A percentile compares a stretch with the other conserved stretches of the same genome.
phyloP scores from a whole-genome alignment of 1,284 basidiomycete genomes.

The Moesziomyces aphidis region DNA sequence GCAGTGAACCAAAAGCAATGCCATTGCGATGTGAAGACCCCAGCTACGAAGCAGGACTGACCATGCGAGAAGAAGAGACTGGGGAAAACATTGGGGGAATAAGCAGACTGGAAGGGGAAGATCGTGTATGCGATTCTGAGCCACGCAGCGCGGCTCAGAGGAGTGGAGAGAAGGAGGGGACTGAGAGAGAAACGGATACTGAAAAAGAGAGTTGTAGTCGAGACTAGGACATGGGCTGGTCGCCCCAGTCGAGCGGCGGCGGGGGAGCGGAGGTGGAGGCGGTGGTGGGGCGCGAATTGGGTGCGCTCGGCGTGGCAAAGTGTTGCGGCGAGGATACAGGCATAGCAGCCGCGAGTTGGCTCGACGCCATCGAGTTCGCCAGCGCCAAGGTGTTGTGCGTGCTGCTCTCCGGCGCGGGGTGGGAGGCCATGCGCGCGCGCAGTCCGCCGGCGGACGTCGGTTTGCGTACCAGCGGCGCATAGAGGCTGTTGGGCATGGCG shows the following conservation, averaged over 20 bases:
- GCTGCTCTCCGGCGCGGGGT: not conserved
- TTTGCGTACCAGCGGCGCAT: constrained; percentile 12
- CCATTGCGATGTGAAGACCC: no score
- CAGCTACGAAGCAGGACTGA: no score
- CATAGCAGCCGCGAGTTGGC: not conserved
- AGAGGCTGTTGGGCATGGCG: constrained; percentile 9
- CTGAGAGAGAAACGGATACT: not conserved
- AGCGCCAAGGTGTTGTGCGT: not conserved
- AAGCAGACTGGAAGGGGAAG: not conserved
- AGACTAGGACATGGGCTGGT: not conserved
- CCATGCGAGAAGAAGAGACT: no score
- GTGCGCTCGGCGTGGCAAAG: not conserved
- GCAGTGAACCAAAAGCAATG: no score
- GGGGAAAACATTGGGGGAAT: no score
- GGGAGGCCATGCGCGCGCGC: not conserved
- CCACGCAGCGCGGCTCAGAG: not conserved
- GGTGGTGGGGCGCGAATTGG: not conserved
- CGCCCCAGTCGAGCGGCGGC: not conserved
- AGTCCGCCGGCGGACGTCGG: not conserved
- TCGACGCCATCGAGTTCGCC: no score
- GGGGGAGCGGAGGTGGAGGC: not conserved
- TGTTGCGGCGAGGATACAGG: not conserved
- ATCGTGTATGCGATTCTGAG: not conserved
- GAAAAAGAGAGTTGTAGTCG: not conserved
- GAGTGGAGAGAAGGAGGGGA: not conserved